Conservation (phyloP, 192 early-diverging fungal species). For the Podila minutissima region DNA sequence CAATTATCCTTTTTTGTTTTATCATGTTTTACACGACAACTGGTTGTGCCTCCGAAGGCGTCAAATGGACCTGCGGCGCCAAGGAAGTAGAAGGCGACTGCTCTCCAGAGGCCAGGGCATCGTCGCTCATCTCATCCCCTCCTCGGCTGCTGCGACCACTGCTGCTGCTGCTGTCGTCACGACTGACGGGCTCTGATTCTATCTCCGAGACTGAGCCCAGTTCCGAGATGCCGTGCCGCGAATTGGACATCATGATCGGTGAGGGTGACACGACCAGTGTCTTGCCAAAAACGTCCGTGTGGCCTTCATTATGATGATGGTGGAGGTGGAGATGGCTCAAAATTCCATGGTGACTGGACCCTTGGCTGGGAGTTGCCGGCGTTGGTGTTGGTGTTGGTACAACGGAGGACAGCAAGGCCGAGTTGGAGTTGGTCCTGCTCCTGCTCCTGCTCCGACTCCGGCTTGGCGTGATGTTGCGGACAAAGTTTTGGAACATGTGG, state of each 20-base stretch:
- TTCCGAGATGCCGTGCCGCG: slow-evolving; percentile 21
- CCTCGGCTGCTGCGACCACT: slow-evolving; percentile 29
- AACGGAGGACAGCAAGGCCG: slow-evolving; percentile 11
- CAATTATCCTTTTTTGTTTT: too few relatives aligned
- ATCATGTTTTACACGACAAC: too few relatives aligned
- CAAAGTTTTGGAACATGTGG: slow-evolving; percentile 49
- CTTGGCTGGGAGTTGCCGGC: background rate
- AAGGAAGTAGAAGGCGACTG: background rate
- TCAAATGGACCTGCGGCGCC: background rate
- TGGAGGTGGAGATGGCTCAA: background rate
- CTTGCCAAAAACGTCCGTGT: slow-evolving; percentile 37
- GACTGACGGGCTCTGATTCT: slow-evolving; percentile 13
- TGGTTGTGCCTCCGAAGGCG: too few relatives aligned
- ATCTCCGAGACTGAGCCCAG: slow-evolving; percentile 34
- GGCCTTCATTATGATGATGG: background rate
- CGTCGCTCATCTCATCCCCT: background rate
- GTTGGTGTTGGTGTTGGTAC: background rate
- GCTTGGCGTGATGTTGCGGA: slow-evolving; percentile 34
- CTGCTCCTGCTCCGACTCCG: slow-evolving; percentile 36
- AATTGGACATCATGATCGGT: slow-evolving; percentile 4
- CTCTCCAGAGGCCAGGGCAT: slow-evolving; percentile 6
- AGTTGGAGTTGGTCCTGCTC: slow-evolving; percentile 46
- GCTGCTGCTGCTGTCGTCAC: slow-evolving; percentile 4
- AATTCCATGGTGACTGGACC: slow-evolving; percentile 1
- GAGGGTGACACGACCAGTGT: slow-evolving; percentile 29